These are phyloP conservation scores for Backusella parvicylindrica DNA, from an alignment of 192 early-diverging fungal species.

Conservation along the genomic window DNA sequence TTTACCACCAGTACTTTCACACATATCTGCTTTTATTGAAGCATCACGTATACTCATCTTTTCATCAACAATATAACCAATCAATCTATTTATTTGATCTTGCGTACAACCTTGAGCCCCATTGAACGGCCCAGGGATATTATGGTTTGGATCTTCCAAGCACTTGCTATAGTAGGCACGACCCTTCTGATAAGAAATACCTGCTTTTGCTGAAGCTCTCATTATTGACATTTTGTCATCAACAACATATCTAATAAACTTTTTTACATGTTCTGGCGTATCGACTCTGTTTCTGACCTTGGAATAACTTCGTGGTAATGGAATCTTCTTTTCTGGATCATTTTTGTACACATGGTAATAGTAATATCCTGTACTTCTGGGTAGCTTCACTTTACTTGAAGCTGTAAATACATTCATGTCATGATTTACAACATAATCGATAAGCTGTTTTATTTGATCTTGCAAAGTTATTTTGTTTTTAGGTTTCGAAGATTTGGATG, in stretches of 20 bases:
- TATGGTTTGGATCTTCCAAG: no score
- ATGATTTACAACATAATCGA: no score
- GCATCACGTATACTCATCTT: neutral
- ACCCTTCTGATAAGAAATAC: neutral
- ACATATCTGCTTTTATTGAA: neutral
- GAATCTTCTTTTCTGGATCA: neutral
- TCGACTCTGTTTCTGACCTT: no score
- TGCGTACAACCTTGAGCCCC: neutral
- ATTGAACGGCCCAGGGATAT: no score
- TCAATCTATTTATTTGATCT: neutral
- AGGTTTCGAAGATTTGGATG: no score
- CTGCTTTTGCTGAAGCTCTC: neutral
- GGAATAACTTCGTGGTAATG: neutral
- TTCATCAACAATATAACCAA: neutral
- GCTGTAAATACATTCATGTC: no score
- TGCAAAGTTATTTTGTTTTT: no score
- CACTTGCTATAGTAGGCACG: no score
- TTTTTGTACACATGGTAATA: neutral
- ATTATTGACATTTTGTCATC: neutral
- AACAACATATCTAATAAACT: neutral
- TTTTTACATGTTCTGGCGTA: neutral
- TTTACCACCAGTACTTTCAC: neutral
- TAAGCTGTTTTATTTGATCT: no score
- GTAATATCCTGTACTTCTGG: rapidly evolving
- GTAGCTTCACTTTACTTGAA: no score